Evolutionary conservation across 352 stramenopile genomes (phyloP).

Genomic region (Phytopythium cucurbitacearum): DNA sequence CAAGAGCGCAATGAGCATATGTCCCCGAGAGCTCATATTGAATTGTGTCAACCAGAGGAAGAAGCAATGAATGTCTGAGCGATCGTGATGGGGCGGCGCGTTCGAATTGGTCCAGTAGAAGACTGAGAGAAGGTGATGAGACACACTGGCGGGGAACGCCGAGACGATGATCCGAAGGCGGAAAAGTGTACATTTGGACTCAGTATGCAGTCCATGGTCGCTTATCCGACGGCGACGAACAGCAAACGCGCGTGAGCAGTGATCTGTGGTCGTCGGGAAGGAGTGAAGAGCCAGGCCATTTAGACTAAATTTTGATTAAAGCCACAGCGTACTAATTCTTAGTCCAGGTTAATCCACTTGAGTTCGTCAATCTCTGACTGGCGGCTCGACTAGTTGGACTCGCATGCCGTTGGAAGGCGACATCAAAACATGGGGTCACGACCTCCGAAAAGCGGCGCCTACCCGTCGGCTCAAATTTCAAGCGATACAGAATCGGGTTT

Average conservation of each 20-base stretch:
- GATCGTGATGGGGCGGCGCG: not conserved
- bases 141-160: no score
- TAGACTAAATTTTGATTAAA: not conserved
- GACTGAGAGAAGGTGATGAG: no score
- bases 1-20: slow-evolving; percentile 5
- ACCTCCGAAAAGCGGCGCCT: no score
- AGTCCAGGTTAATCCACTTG: not conserved
- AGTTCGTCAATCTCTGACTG: no score
- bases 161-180: no score
- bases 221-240: slow-evolving; percentile 1
- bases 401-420: no score
- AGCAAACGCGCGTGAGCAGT: not conserved
- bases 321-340: not conserved
- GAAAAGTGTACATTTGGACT: not conserved
- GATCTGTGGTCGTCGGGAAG: not conserved
- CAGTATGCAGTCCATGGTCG: not conserved
- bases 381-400: no score
- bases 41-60: not conserved
- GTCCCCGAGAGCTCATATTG: not conserved
- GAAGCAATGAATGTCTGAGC: not conserved
- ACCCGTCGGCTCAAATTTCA: no score
- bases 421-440: no score
- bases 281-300: not conserved
- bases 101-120: not conserved
- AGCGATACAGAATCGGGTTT: no score